Conservation (phyloP, 23 red algal genomes). For the Gracilaria gracilis region DNA sequence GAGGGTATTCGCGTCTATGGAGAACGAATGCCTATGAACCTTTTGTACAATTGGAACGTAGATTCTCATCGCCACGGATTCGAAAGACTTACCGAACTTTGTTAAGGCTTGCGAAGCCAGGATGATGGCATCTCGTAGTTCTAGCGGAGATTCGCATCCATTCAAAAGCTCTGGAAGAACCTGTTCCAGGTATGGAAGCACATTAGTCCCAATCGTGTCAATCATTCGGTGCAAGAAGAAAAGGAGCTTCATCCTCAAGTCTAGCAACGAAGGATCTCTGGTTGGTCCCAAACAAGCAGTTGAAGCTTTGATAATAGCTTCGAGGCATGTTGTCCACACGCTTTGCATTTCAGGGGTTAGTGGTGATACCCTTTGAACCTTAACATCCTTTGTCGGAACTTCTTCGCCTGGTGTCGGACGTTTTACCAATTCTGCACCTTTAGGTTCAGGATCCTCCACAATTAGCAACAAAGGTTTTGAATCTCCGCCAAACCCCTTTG, state of each 20-base stretch:
- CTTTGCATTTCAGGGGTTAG: slow-evolving; percentile 44
- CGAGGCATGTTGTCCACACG: slow-evolving; percentile 48
- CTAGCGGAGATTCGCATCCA: slow-evolving; percentile 31
- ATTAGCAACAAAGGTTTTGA: slow-evolving; percentile 45
- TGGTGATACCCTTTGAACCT: slow-evolving; percentile 40
- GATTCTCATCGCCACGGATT: slow-evolving; percentile 35
- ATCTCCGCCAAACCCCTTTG: slow-evolving; percentile 77
- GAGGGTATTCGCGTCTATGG: slow-evolving; percentile 33
- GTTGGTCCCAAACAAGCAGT: neutral
- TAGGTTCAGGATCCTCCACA: slow-evolving; percentile 3
- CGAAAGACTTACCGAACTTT: slow-evolving; percentile 50
- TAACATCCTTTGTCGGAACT: neutral
- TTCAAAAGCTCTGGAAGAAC: slow-evolving; percentile 47
- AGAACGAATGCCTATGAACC: slow-evolving; percentile 40
- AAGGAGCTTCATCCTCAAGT: slow-evolving; percentile 43
- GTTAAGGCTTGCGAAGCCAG: slow-evolving; percentile 62
- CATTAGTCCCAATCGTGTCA: slow-evolving; percentile 69
- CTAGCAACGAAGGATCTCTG: neutral
- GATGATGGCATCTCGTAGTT: slow-evolving; percentile 54
- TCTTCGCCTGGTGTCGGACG: neutral
- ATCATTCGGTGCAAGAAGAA: slow-evolving; percentile 89
- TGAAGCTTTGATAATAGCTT: slow-evolving; percentile 48
- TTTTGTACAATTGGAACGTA: slow-evolving; percentile 53
- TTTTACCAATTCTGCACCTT: neutral
- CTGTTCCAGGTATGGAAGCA: slow-evolving; percentile 67